phyloP scores from a whole-genome alignment of 2,329 filamentous ascomycete species.

The Colletotrichum cereale region DNA sequence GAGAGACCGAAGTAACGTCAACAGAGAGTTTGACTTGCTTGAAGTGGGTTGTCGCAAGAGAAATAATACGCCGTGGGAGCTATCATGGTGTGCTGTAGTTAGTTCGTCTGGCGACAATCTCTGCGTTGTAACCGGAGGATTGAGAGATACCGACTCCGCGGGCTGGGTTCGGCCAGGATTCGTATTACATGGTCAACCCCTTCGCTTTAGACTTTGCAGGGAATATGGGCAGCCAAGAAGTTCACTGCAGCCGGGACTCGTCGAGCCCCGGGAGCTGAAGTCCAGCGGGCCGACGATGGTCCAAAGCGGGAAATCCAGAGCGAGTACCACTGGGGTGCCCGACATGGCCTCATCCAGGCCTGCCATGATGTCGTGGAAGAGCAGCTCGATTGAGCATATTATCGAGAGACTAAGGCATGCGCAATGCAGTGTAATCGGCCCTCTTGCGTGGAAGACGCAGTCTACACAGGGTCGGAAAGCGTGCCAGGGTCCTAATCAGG shows the following conservation, averaged over 20 bases:
- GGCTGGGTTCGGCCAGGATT: neutral
- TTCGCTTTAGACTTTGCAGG: neutral
- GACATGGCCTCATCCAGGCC: slow-evolving; percentile 19
- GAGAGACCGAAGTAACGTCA: neutral
- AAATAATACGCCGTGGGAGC: neutral
- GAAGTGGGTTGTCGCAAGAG: neutral
- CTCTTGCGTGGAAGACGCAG: neutral
- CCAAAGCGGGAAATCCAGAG: slow-evolving; percentile 8
- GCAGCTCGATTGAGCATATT: slow-evolving; percentile 7
- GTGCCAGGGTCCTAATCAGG: neutral
- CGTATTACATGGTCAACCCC: neutral
- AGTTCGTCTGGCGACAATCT: neutral
- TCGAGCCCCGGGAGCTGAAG: neutral
- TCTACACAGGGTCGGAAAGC: neutral
- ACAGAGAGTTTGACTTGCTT: neutral
- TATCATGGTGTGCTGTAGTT: neutral
- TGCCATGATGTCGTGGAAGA: slow-evolving; percentile 16
- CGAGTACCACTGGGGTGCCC: neutral
- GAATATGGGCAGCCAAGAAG: slow-evolving; percentile 4
- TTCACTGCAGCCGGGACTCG: neutral
- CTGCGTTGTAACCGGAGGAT: neutral
- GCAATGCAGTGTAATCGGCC: slow-evolving; percentile 22
- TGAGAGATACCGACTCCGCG: neutral
- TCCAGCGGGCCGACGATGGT: neutral
- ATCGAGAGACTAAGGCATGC: slow-evolving; percentile 28